phyloP scores from a whole-genome alignment of 768 basidiomycete species.

The Boletus subcaerulescens region DNA sequence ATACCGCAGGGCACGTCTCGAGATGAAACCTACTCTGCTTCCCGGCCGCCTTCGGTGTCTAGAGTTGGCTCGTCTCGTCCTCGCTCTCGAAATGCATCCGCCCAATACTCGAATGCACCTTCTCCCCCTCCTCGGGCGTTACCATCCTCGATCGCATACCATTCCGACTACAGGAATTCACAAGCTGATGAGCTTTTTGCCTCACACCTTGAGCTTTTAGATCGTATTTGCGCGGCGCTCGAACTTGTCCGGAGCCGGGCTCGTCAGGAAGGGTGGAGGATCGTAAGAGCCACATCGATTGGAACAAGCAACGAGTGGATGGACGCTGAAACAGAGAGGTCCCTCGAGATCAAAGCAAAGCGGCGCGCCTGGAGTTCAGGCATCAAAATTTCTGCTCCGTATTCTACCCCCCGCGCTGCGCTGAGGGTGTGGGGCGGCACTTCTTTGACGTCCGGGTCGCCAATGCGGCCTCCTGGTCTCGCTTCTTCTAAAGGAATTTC shows the following conservation, averaged over 20 bases:
- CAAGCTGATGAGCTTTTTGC: slow-evolving; percentile 15
- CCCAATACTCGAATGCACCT: neutral
- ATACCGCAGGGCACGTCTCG: neutral
- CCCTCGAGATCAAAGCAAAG: slow-evolving; percentile 56
- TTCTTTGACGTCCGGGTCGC: neutral
- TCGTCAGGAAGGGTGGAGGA: slow-evolving; percentile 37
- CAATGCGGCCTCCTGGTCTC: slow-evolving; percentile 23
- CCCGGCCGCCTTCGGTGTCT: slow-evolving; percentile 12
- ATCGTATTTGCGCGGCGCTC: slow-evolving; percentile 41
- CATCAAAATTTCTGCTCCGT: slow-evolving; percentile 37
- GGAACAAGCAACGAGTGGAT: slow-evolving; percentile 26
- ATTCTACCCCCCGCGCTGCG: slow-evolving; percentile 2
- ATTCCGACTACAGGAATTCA: neutral
- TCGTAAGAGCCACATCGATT: slow-evolving; percentile 32
- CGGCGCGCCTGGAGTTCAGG: slow-evolving; percentile 67
- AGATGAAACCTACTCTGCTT: neutral
- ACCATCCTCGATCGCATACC: slow-evolving; percentile 2
- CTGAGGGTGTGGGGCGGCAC: slow-evolving; percentile 20
- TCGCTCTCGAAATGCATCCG: slow-evolving; percentile 20
- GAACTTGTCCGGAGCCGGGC: slow-evolving; percentile 42
- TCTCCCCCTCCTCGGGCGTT: neutral
- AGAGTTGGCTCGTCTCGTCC: slow-evolving; percentile 27
- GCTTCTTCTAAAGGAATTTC: neutral
- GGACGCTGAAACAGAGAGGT: slow-evolving; percentile 26
- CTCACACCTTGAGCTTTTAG: slow-evolving; percentile 23